Base-by-base conservation (phyloP, 805 yeast species). In the Candida methanosorbosa region DNA sequence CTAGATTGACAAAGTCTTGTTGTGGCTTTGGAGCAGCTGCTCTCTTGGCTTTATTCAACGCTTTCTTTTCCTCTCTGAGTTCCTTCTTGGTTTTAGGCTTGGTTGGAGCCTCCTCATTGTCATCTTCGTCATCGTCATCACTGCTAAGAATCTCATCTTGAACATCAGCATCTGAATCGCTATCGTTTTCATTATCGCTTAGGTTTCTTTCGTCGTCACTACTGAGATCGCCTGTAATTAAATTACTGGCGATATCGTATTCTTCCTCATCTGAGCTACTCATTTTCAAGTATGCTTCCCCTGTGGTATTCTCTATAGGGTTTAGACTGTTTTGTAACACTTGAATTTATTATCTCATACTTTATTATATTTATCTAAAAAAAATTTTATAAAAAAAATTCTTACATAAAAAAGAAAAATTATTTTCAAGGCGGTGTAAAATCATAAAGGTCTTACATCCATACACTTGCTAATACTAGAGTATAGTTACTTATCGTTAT, bases 221-320 rank as follows among this genome's bases (percentile, higher is more conserved):
- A 19, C 33, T 34, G 15, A 42, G 48, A 35, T 39, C 41, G 28
- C 34, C 33, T 30, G 40, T 60, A 25, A 63, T 61, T 36, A 81
- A 65, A 34, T 73, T 65, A 14, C 72, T 63, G 18, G 82, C 81
- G 46, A 80, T 81, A 50, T 81, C 86, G 49, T 61, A 69, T 5
- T 64, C 76, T 38, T 68, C 76, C 45, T 65, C 74, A 38, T 50
- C 56, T 32, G 49, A 44, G 27, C 43, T 44, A 9, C 50, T 43
- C 52, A 45, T 43, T 9, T 8, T 18, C 18, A 26, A 4, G 11
- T 15, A 26, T 26, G n/a, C n/a, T n/a, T n/a, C n/a, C n/a, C n/a
- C n/a, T n/a, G n/a, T n/a, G n/a, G n/a, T n/a, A n/a, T n/a, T n/a
- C n/a, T n/a, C n/a, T n/a, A n/a, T n/a, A n/a, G n/a, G n/a, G n/a